Evolutionary conservation across 345 rosid genomes (phyloP).

Genomic region (Anacardium occidentale): DNA sequence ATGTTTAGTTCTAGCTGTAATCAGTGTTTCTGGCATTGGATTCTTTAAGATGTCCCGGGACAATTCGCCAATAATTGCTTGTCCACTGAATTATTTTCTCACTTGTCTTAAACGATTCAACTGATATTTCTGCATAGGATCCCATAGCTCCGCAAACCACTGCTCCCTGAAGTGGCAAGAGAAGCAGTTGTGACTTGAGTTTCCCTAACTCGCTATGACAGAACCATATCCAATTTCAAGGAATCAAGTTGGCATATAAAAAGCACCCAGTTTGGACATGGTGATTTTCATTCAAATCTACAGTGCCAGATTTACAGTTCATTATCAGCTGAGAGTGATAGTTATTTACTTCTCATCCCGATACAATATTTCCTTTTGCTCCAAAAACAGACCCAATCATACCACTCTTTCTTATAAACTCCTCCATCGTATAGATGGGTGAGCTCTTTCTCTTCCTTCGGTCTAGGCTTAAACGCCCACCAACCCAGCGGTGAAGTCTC

Average conservation of each 20-base stretch:
- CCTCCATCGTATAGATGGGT: constrained; percentile 92
- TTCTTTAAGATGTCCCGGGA: neutral
- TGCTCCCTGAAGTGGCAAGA: neutral
- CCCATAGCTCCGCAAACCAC: constrained; percentile 6
- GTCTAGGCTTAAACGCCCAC: constrained; percentile 87
- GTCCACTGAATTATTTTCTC: constrained; percentile 8
- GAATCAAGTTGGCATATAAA: neutral
- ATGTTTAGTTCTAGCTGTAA: neutral
- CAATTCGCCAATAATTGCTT: constrained; percentile 10
- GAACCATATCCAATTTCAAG: neutral
- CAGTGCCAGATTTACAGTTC: too few relatives aligned
- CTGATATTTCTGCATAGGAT: constrained; percentile 14
- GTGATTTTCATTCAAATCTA: too few relatives aligned
- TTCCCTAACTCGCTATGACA: neutral
- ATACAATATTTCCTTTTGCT: constrained; percentile 63
- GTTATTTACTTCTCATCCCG: constrained; percentile 48
- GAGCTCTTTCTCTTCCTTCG: constrained; percentile 73
- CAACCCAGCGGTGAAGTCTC: constrained; percentile 87
- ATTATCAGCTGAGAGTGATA: constrained; percentile 5
- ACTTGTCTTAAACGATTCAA: neutral
- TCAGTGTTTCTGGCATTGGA: constrained; percentile 8
- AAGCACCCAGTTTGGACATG: too few relatives aligned
- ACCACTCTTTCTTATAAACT: constrained; percentile 73
- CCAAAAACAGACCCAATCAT: constrained; percentile 74
- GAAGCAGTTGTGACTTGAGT: too few relatives aligned